These are phyloP conservation scores for Cryptococcus jaspeensis DNA, from an alignment of 1,284 basidiomycete genomes.

Conservation along the genomic window DNA sequence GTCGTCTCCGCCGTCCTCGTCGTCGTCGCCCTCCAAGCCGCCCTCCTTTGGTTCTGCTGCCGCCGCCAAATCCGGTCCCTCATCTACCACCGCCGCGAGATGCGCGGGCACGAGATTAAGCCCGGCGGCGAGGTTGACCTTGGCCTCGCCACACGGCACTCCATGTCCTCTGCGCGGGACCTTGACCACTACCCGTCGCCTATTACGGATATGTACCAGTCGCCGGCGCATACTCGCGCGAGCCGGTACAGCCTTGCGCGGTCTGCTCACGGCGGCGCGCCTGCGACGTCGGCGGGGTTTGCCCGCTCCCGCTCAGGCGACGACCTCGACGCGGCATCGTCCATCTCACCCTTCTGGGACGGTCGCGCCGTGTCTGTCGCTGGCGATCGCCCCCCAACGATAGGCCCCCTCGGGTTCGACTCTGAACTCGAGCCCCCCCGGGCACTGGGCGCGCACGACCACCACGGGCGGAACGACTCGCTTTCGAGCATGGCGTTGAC, in stretches of 20 bases:
- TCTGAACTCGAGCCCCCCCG: conserved; percentile 53
- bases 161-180: conserved; percentile 1
- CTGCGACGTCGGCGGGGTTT: neutral
- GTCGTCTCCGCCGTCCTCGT: conserved; percentile 35
- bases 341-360: conserved; percentile 42
- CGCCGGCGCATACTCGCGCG: neutral
- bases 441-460: neutral
- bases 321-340: conserved; percentile 14
- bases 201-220: neutral
- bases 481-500: conserved; percentile 3
- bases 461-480: conserved; percentile 11
- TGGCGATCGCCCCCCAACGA: neutral
- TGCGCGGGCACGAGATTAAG: conserved; percentile 27
- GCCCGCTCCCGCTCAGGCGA: conserved; percentile 11
- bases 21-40: conserved; percentile 30
- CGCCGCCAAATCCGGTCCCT: conserved; percentile 31
- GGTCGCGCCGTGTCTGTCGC: conserved; percentile 3
- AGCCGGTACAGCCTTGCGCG: conserved; percentile 2
- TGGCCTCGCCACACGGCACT: conserved; percentile 12
- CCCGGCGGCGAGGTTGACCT: conserved; percentile 35
- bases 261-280: neutral
- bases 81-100: conserved; percentile 31
- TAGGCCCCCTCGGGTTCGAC: conserved; percentile 6
- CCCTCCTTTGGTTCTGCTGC: conserved; percentile 45
- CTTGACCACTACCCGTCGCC: neutral